Evolutionary conservation across 129 eudicot genomes (phyloP), one percentile per base, ranked within the genome.

Genomic region (Helianthus tuberosus): DNA sequence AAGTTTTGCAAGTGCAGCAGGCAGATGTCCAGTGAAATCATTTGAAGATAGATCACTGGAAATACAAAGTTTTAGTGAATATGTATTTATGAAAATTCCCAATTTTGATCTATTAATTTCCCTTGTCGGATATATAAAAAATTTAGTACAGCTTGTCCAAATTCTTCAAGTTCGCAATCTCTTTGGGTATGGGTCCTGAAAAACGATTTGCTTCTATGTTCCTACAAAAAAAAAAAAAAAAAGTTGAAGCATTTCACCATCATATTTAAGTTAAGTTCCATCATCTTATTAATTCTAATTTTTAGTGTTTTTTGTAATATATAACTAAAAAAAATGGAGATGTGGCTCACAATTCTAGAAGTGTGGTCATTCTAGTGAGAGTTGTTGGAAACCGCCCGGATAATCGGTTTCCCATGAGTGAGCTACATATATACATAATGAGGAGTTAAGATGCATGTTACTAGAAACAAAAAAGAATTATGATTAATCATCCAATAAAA

Each of bases 331-430:
- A 46, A 20, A 20, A 20, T 51, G 47, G 38, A 27, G 68, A 77
- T 52, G 75, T 58, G 23, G 72, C 91, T 11, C 84, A 91, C 97
- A 91, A 59, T 80, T 88, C 81, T 65, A 51, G 14, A 16, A 88
- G 91, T 68, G 88, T 72, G 69, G 82, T 88, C 20, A 91, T 81
- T 69, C 71, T 85, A 66, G 89, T 80, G 79, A 91, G 86, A 66
- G 63, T 86, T 82, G 35, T 54, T 46, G 97, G 97, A 80, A 91
- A 91, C 72, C 52, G 86, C 68, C 97, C 97, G 1, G 88, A 83
- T 75, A 91, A 75, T 27, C 77, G 81, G 76, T 91, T 91, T 86
- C 97, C 97, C 94, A 85, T 88, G n/a, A 91, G 54, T 61, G 88
- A 86, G 67, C 94, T 91, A 91, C 88, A 87, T 15, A 76, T 35